Percentiles rank a stretch among this genome's conserved stretches.
phyloP scores from a whole-genome alignment of 306 rosid genomes.

The Medicago truncatula region DNA sequence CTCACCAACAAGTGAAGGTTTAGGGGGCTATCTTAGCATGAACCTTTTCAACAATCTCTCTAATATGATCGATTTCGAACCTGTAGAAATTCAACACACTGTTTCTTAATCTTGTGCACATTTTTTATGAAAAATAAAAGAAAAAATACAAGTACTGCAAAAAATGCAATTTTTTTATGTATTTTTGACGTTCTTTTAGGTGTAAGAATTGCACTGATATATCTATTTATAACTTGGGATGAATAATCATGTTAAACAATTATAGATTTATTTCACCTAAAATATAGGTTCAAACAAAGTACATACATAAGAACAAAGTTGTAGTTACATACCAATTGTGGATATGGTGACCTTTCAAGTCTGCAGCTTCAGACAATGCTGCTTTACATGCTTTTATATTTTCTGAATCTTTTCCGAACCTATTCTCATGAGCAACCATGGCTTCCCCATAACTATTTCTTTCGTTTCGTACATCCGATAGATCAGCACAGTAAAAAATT shows the following conservation, averaged over 20 bases:
- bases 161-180: no score
- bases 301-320: no score
- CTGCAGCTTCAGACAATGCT: not conserved
- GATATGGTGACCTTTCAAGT: not conserved
- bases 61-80: conserved; percentile 1
- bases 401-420: not conserved
- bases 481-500: not conserved
- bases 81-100: not conserved
- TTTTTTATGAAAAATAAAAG: no score
- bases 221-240: no score
- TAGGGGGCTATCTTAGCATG: not conserved
- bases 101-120: no score
- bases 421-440: not conserved
- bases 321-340: not conserved
- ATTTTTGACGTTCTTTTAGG: no score
- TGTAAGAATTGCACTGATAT: no score
- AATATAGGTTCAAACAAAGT: no score
- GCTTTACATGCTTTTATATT: not conserved
- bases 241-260: no score
- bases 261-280: no score
- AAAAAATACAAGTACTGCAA: no score
- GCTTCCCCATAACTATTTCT: not conserved
- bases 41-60: not conserved
- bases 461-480: not conserved
- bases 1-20: not conserved